A percentile compares a stretch with the other conserved stretches of the same genome.
Evolutionary conservation across 2,329 filamentous ascomycete species (phyloP).

Genomic region (Sporothrix curviconia): DNA sequence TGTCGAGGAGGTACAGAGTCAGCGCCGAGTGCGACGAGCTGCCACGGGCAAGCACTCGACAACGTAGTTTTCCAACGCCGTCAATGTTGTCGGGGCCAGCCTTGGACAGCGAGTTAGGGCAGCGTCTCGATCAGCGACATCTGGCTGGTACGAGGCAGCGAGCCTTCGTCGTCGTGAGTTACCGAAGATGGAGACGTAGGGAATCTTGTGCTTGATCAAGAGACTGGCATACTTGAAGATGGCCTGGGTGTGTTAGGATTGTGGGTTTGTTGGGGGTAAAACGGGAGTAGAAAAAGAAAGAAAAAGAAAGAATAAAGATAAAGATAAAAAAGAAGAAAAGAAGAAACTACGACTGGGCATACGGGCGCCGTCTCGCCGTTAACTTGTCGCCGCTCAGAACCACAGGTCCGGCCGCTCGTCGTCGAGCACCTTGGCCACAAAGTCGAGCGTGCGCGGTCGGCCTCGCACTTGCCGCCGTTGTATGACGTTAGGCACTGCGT

Average conservation of each 20-base stretch:
- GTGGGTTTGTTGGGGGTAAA: too few relatives aligned
- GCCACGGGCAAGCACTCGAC: slow-evolving; percentile 81
- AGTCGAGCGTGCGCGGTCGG: slow-evolving; percentile 87
- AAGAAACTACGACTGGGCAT: slow-evolving; percentile 85
- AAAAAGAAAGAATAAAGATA: too few relatives aligned
- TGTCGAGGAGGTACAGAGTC: slow-evolving; percentile 91
- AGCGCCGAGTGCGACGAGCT: slow-evolving; percentile 79
- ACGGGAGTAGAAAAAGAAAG: too few relatives aligned
- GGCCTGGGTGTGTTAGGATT: too few relatives aligned
- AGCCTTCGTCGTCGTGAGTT: slow-evolving; percentile 95
- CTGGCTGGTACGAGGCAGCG: slow-evolving; percentile 66
- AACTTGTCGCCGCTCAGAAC: slow-evolving; percentile 87
- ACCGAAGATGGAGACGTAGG: slow-evolving; percentile 87
- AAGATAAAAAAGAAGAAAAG: too few relatives aligned
- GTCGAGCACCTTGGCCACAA: slow-evolving; percentile 74
- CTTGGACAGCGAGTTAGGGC: slow-evolving; percentile 80
- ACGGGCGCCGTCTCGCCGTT: slow-evolving; percentile 89
- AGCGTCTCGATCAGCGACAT: slow-evolving; percentile 83
- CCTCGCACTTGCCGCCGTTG: slow-evolving; percentile 75
- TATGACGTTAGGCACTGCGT: slow-evolving; percentile 70
- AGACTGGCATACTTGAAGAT: slow-evolving; percentile 89
- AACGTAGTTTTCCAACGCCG: slow-evolving; percentile 90
- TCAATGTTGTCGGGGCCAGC: slow-evolving; percentile 78
- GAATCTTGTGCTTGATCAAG: slow-evolving; percentile 79
- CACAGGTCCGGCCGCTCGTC: slow-evolving; percentile 92